A percentile compares a stretch with the other conserved stretches of the same genome.
These are phyloP conservation scores for Psilocybe mexicana DNA, from an alignment of 1,284 basidiomycete species.

Conservation along the genomic window DNA sequence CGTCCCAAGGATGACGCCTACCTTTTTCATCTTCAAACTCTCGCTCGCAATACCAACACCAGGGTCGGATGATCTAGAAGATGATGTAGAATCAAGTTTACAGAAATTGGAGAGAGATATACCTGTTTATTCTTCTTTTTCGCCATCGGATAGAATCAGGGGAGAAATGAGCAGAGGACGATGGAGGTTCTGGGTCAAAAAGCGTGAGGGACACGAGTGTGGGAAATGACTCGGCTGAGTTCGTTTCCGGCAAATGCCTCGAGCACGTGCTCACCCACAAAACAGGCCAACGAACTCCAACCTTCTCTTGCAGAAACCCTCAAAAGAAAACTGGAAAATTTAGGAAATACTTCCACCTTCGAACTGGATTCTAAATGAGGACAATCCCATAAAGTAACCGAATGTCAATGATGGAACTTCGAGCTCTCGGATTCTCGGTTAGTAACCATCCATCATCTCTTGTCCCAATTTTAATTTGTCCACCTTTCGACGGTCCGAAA, in stretches of 20 bases:
- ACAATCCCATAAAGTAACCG: too few species aligned
- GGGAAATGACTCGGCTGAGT: slow-evolving; percentile 17
- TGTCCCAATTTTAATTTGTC: too few species aligned
- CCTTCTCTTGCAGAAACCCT: neutral
- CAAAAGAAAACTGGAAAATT: too few species aligned
- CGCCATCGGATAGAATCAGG: slow-evolving; percentile 46
- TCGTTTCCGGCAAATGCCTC: slow-evolving; percentile 3
- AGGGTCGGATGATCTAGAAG: slow-evolving; percentile 79
- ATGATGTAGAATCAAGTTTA: slow-evolving; percentile 4
- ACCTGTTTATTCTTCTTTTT: slow-evolving; percentile 86
- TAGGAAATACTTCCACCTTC: too few species aligned
- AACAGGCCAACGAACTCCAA: neutral
- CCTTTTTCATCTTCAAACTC: slow-evolving; percentile 99
- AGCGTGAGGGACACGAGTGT: slow-evolving; percentile 11
- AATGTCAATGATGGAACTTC: too few species aligned
- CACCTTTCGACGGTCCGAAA: too few species aligned
- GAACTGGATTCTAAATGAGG: too few species aligned
- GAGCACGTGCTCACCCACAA: neutral
- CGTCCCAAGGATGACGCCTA: slow-evolving; percentile 30
- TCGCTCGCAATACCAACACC: slow-evolving; percentile 99
- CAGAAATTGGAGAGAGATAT: slow-evolving; percentile 10
- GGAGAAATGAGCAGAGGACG: neutral
- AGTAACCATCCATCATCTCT: too few species aligned
- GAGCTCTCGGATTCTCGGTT: too few species aligned
- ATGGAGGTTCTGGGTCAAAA: slow-evolving; percentile 15